Evolutionary conservation across 2,329 filamentous ascomycete genomes (phyloP), one percentile per base, ranked within the genome.

Genomic region (Verruconis gallopava): DNA sequence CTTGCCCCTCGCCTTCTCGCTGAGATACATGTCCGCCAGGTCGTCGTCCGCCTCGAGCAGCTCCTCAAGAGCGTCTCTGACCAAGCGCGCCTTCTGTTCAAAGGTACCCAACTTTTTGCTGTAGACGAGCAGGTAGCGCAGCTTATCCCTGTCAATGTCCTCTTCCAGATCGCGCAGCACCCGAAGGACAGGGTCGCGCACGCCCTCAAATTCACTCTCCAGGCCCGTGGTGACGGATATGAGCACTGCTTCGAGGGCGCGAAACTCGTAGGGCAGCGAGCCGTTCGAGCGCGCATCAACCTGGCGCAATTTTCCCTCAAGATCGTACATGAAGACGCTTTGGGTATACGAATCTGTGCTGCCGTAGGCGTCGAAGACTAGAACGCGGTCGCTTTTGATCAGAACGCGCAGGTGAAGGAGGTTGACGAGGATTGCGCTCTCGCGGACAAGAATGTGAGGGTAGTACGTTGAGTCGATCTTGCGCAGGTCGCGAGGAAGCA

Each of bases 401-500:
- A 98, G 72, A 41, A 94, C 91, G 47, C 91, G 84, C 37, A 98
- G 76, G 60, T 98, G 91, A n/a, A 96, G 75, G 9, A 98, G 72
- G 56, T 96, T 98, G 51, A 98, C 82, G 2, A 98, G 72, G 48
- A 98, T 96, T 3, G 89, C 85, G 5, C 83, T 88, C 4, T 85
- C 86, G 22, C 91, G 85, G 49, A 98, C 79, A 49, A 96, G 79
- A 44, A 98, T 96, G 55, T 95, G 88, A 5, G 91, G 91, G 17
- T 98, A 75, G 46, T 93, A 84, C 45, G 85, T 94, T 12, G 88
- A 95, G 60, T 98, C 91, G 55, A 98, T 95, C 64, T 98, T 98
- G 53, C 91, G 83, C 44, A 98, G 69, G 67, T 98, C 91, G 47
- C 91, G 88, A 43, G 91, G 89, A 38, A 95, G 73, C 19, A 96